A percentile compares a stretch with the other conserved stretches of the same genome.
These are phyloP conservation scores for Strigomonas culicis DNA, from an alignment of 208 protist genomes.

Conservation along the genomic window DNA sequence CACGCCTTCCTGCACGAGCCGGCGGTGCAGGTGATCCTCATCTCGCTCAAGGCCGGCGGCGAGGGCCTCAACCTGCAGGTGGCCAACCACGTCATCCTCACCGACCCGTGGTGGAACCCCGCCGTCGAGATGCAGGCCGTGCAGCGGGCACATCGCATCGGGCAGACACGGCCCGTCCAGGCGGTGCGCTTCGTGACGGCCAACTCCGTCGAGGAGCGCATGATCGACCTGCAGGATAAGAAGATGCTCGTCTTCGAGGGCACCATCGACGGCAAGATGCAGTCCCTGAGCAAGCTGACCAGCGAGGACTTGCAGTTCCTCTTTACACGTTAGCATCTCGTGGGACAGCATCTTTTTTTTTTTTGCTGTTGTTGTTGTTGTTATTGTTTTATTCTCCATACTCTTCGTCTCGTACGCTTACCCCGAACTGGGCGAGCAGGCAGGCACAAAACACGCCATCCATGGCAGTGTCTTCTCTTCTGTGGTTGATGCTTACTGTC, in stretches of 20 bases:
- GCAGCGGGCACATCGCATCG: constrained; percentile 98
- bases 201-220: constrained; percentile 86
- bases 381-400: background rate
- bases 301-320: constrained; percentile 89
- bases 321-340: constrained; percentile 58
- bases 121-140: constrained; percentile 98
- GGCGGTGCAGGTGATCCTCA: constrained; percentile 94
- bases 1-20: constrained; percentile 77
- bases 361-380: background rate
- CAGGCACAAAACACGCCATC: too few relatives aligned
- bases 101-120: constrained; percentile 98
- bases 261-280: constrained; percentile 89
- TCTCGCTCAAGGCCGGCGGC: constrained; percentile 98
- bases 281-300: constrained; percentile 73
- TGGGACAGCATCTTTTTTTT: constrained; percentile 11
- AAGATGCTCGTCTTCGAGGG: constrained; percentile 94
- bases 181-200: constrained; percentile 96
- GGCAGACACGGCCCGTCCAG: constrained; percentile 95
- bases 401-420: background rate
- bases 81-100: constrained; percentile 98
- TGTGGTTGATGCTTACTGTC: background rate
- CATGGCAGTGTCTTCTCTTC: background rate
- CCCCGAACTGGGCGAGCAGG: too few relatives aligned
- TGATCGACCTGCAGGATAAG: constrained; percentile 91
- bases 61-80: constrained; percentile 98